phyloP scores from a whole-genome alignment of 306 rosid species.

The Vigna radiata region DNA sequence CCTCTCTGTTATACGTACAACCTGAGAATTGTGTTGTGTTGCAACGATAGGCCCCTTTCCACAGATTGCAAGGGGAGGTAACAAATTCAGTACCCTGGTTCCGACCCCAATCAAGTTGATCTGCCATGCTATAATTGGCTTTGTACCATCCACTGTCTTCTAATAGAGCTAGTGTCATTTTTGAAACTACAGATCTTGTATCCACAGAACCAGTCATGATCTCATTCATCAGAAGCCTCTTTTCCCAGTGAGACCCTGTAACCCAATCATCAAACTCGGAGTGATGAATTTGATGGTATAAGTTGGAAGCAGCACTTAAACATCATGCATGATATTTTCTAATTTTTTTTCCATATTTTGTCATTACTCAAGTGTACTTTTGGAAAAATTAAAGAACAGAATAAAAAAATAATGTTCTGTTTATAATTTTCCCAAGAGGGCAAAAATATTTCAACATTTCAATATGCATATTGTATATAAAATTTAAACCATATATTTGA shows the following conservation, averaged over 20 bases:
- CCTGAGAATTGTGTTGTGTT: slow-evolving; percentile 93
- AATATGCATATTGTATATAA: slow-evolving; percentile 19
- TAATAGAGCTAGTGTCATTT: slow-evolving; percentile 94
- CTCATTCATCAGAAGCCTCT: slow-evolving; percentile 97
- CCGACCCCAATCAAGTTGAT: slow-evolving; percentile 96
- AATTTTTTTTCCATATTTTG: not conserved
- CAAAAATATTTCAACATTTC: not conserved
- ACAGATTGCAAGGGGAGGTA: slow-evolving; percentile 87
- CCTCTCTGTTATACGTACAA: slow-evolving; percentile 98
- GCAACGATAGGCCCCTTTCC: slow-evolving; percentile 99
- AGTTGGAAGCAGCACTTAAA: not conserved
- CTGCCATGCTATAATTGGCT: slow-evolving; percentile 99
- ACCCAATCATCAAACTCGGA: slow-evolving; percentile 18
- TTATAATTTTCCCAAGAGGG: slow-evolving; percentile 12
- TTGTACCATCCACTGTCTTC: slow-evolving; percentile 99
- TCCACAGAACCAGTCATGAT: slow-evolving; percentile 99
- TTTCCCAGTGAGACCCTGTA: slow-evolving; percentile 99
- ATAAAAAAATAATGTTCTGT: not conserved
- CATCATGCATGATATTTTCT: slow-evolving; percentile 11
- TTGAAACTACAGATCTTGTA: slow-evolving; percentile 96
- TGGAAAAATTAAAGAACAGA: not conserved
- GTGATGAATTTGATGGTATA: slow-evolving; percentile 22
- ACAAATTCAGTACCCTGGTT: slow-evolving; percentile 93
- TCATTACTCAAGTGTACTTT: slow-evolving; percentile 7
- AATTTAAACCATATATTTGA: not conserved